These are phyloP conservation scores for Colletotrichum lindemuthianum DNA, from an alignment of 2,329 filamentous ascomycete species.

Conservation along the genomic window DNA sequence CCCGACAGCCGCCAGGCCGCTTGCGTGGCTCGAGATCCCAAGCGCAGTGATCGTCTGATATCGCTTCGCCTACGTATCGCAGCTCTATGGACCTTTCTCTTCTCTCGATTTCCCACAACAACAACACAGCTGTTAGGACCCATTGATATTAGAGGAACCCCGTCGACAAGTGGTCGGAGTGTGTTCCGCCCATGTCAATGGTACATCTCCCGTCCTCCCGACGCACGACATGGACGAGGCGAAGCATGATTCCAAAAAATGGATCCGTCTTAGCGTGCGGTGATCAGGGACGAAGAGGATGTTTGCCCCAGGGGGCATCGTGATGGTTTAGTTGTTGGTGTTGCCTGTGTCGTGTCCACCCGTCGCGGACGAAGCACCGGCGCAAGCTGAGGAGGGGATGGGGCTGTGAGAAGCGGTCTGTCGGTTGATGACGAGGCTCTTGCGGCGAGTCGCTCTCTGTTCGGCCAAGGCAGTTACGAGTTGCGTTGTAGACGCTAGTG, in stretches of 20 bases:
- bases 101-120: conserved; percentile 4
- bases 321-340: conserved; percentile 6
- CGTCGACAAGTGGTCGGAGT: conserved; percentile 5
- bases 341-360: neutral
- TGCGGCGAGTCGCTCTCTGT: neutral
- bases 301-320: conserved; percentile 21
- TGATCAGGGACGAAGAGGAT: conserved; percentile 20
- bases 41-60: conserved; percentile 4
- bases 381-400: neutral
- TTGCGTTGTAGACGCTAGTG: neutral
- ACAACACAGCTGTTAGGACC: neutral
- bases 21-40: neutral
- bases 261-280: conserved; percentile 6
- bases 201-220: neutral
- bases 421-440: neutral
- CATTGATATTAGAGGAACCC: conserved; percentile 1
- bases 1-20: too few relatives aligned
- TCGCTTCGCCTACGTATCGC: conserved; percentile 22
- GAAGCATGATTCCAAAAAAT: conserved; percentile 18
- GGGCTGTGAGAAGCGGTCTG: neutral
- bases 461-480: neutral
- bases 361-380: neutral
- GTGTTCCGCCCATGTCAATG: conserved; percentile 11
- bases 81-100: neutral
- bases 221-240: conserved; percentile 19